phyloP scores from a whole-genome alignment of 1,284 basidiomycete genomes.

The Cutaneotrichosporon mucoides region DNA sequence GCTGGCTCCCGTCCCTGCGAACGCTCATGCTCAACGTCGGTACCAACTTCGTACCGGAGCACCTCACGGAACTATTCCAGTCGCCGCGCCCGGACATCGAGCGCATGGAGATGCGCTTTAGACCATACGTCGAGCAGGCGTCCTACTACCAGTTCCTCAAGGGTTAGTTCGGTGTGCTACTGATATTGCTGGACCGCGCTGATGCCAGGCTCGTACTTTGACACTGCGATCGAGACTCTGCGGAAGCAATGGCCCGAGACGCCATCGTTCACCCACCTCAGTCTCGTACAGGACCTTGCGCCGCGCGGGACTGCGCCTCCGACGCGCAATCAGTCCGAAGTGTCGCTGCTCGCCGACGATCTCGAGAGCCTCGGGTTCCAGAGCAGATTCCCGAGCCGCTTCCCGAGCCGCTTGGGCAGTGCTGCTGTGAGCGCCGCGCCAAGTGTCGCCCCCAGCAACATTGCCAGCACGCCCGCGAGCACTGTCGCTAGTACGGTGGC shows the following conservation, averaged over 20 bases:
- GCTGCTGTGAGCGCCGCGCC: background rate
- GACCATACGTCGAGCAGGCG: slow-evolving; percentile 49
- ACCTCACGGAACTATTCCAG: slow-evolving; percentile 48
- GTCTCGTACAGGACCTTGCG: slow-evolving; percentile 48
- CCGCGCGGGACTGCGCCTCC: slow-evolving; percentile 42
- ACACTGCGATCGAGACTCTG: slow-evolving; percentile 48
- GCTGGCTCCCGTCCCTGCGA: slow-evolving; percentile 36
- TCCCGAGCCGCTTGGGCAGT: background rate
- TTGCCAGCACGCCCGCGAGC: slow-evolving; percentile 1
- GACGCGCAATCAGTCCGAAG: slow-evolving; percentile 20
- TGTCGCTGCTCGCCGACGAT: slow-evolving; percentile 8
- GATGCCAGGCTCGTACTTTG: slow-evolving; percentile 47
- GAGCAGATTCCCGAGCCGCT: slow-evolving; percentile 2
- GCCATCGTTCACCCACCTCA: slow-evolving; percentile 50
- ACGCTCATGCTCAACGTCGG: slow-evolving; percentile 47
- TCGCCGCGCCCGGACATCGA: slow-evolving; percentile 32
- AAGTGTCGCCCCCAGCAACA: background rate
- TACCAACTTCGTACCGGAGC: slow-evolving; percentile 50
- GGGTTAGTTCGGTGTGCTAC: slow-evolving; percentile 22
- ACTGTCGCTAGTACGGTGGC: background rate
- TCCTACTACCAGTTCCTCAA: slow-evolving; percentile 49
- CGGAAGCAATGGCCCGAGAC: slow-evolving; percentile 39
- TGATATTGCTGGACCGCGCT: background rate
- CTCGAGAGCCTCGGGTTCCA: slow-evolving; percentile 16
- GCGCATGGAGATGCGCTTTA: slow-evolving; percentile 46